A percentile compares a stretch with the other conserved stretches of the same genome.
Evolutionary conservation across 1,139 yeast species (phyloP).

Genomic region (Kodamaea derodonti): DNA sequence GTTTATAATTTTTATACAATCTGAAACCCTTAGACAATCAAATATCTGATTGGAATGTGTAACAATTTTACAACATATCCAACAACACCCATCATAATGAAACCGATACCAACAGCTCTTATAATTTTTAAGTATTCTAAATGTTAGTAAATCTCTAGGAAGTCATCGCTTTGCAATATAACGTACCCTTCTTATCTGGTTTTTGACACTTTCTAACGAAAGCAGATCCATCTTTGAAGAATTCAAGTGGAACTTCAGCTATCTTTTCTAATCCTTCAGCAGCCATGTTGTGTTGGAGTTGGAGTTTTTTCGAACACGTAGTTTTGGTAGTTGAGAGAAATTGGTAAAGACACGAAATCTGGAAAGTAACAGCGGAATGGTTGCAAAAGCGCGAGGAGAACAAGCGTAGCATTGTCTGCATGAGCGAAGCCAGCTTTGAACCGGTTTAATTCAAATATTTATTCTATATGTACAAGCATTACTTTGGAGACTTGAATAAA

Average conservation of each 20-base stretch:
- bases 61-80: conserved; percentile 93
- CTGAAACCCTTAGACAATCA: conserved; percentile 91
- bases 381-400: too few relatives aligned
- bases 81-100: conserved; percentile 95
- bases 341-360: neutral
- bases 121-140: conserved; percentile 81
- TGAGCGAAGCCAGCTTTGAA: too few relatives aligned
- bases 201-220: conserved; percentile 90
- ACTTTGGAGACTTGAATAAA: too few relatives aligned
- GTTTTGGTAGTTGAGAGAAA: neutral
- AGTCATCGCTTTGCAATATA: neutral
- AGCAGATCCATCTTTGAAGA: conserved; percentile 85
- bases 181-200: conserved; percentile 78
- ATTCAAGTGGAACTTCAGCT: conserved; percentile 86
- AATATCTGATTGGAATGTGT: conserved; percentile 95
- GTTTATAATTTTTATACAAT: too few relatives aligned
- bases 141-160: conserved; percentile 29
- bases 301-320: conserved; percentile 1
- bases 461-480: too few relatives aligned
- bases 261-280: conserved; percentile 74
- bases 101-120: conserved; percentile 95
- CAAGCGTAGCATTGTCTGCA: too few relatives aligned
- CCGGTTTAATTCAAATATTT: too few relatives aligned
- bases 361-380: too few relatives aligned
- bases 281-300: conserved; percentile 31